phyloP scores from a whole-genome alignment of 345 rosid genomes.

The Rubroshorea leprosula region DNA sequence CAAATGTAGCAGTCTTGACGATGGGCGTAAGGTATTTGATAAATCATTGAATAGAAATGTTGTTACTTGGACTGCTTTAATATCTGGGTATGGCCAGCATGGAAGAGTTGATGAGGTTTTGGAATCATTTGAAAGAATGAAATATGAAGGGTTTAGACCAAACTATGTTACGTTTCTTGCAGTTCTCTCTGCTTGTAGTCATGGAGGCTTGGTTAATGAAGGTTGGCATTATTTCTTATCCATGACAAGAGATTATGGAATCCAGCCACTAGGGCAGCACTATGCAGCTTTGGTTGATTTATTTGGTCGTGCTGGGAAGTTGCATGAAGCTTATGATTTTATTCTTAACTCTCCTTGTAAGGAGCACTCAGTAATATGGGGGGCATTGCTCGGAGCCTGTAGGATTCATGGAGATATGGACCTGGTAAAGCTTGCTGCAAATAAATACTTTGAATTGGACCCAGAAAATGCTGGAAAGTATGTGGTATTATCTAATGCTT shows the following conservation, averaged over 20 bases:
- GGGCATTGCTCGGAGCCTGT: slow-evolving; percentile 71
- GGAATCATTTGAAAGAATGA: slow-evolving; percentile 45
- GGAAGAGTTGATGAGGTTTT: slow-evolving; percentile 51
- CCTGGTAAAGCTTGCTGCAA: slow-evolving; percentile 39
- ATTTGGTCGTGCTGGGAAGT: slow-evolving; percentile 57
- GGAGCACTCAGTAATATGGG: slow-evolving; percentile 57
- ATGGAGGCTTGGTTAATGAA: slow-evolving; percentile 55
- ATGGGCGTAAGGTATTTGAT: slow-evolving; percentile 44
- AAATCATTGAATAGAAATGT: slow-evolving; percentile 39
- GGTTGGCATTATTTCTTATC: slow-evolving; percentile 43
- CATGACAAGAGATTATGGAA: slow-evolving; percentile 33
- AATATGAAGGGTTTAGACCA: slow-evolving; percentile 39
- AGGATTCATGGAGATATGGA: slow-evolving; percentile 53
- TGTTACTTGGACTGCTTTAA: slow-evolving; percentile 63
- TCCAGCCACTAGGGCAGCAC: slow-evolving; percentile 59
- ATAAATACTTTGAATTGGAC: slow-evolving; percentile 26
- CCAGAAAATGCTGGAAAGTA: slow-evolving; percentile 45
- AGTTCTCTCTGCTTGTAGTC: slow-evolving; percentile 77
- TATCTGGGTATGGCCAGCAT: slow-evolving; percentile 60
- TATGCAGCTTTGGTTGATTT: slow-evolving; percentile 71
- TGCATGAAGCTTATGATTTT: slow-evolving; percentile 54
- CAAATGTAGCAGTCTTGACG: slow-evolving; percentile 51
- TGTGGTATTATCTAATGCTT: slow-evolving; percentile 59
- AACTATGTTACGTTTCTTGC: slow-evolving; percentile 64
- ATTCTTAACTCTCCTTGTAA: slow-evolving; percentile 56